phyloP scores from a whole-genome alignment of 495 filamentous ascomycete species.

The Xylaria grammica region DNA sequence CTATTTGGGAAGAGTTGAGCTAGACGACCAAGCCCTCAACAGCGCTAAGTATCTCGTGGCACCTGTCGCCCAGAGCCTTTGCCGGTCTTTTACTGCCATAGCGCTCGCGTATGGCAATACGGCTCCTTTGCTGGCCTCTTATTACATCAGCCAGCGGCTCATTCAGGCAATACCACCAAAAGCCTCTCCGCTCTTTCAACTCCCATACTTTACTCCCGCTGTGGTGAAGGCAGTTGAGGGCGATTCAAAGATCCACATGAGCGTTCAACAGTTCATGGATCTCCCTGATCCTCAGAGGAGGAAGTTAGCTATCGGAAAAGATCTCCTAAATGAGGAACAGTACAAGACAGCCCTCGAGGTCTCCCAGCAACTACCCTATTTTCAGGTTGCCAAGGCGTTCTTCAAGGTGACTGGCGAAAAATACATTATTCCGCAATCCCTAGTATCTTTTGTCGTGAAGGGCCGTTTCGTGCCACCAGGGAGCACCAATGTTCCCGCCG shows the following conservation, averaged over 20 bases:
- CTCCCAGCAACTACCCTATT: conserved; percentile 78
- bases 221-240: conserved; percentile 79
- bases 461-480: conserved; percentile 93
- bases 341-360: conserved; percentile 76
- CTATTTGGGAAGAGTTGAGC: conserved; percentile 84
- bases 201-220: conserved; percentile 81
- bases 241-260: conserved; percentile 73
- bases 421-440: conserved; percentile 87
- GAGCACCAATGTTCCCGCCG: conserved; percentile 68
- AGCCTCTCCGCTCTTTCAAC: conserved; percentile 86
- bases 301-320: conserved; percentile 68
- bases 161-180: conserved; percentile 87
- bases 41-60: conserved; percentile 80
- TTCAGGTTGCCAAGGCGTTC: conserved; percentile 91
- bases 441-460: conserved; percentile 94
- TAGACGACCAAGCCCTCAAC: conserved; percentile 71
- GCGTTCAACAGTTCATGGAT: conserved; percentile 86
- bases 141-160: conserved; percentile 78
- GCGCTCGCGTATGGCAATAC: conserved; percentile 86
- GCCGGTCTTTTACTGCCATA: conserved; percentile 85
- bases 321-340: conserved; percentile 73
- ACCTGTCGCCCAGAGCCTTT: conserved; percentile 82
- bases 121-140: conserved; percentile 79
- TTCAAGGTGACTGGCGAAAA: conserved; percentile 98
- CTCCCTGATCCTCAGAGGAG: conserved; percentile 75